A percentile compares a stretch with the other conserved stretches of the same genome.
Conservation (phyloP, 345 rosid species). For the Moringa oleifera region DNA sequence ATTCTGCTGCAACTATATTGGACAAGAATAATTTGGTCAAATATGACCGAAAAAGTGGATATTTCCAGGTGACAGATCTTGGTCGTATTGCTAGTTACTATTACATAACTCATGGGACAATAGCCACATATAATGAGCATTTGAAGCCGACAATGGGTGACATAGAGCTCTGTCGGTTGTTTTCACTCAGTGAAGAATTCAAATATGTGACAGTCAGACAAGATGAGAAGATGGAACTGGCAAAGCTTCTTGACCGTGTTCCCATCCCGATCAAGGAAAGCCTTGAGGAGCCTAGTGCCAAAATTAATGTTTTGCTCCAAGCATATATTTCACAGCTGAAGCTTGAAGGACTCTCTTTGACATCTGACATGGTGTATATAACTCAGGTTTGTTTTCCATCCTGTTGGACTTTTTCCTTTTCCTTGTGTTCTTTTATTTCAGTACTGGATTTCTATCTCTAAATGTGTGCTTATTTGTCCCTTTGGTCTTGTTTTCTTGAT, state of each 20-base stretch:
- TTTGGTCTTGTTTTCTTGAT: slow-evolving; percentile 11
- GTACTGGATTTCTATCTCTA: slow-evolving; percentile 4
- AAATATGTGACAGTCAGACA: slow-evolving; percentile 92
- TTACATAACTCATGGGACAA: slow-evolving; percentile 89
- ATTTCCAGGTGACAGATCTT: slow-evolving; percentile 96
- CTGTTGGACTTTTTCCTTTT: slow-evolving; percentile 3
- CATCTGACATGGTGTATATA: slow-evolving; percentile 89
- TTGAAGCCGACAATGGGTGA: slow-evolving; percentile 97
- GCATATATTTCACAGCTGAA: slow-evolving; percentile 93
- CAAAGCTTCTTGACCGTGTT: slow-evolving; percentile 86
- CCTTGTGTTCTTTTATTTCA: slow-evolving; percentile 8
- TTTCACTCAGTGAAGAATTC: slow-evolving; percentile 91
- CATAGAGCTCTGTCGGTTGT: slow-evolving; percentile 81
- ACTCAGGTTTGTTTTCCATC: slow-evolving; percentile 59
- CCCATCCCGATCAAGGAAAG: slow-evolving; percentile 96
- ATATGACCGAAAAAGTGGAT: slow-evolving; percentile 90
- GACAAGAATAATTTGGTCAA: slow-evolving; percentile 88
- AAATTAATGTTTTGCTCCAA: slow-evolving; percentile 89
- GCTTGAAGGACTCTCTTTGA: slow-evolving; percentile 94
- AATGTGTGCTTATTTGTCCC: slow-evolving; percentile 11
- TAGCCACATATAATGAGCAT: slow-evolving; percentile 86
- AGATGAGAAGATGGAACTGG: slow-evolving; percentile 98
- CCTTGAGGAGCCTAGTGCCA: slow-evolving; percentile 93
- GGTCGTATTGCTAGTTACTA: slow-evolving; percentile 99
- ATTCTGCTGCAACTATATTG: slow-evolving; percentile 84